Percentiles rank a stretch among this genome's conserved stretches.
phyloP scores from a whole-genome alignment of 1,139 yeast genomes.

The Candida mesenterica region DNA sequence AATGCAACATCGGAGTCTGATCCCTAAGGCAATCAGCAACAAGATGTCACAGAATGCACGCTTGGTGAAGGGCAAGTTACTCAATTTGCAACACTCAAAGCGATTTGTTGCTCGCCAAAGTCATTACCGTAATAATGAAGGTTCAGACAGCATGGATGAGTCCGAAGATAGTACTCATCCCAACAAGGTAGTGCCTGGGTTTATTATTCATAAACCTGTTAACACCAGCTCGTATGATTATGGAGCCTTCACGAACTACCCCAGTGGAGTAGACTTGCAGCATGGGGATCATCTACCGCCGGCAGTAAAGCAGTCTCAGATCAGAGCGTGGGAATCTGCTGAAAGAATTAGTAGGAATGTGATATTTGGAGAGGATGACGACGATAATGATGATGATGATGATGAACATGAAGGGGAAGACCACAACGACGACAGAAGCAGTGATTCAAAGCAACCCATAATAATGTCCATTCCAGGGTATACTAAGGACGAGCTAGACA shows the following conservation, averaged over 20 bases:
- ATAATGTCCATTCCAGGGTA: constrained; percentile 41
- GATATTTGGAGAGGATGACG: constrained; percentile 35
- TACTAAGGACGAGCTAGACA: constrained; percentile 18
- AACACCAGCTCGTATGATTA: constrained; percentile 23
- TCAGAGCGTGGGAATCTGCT: constrained; percentile 50
- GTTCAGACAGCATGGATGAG: neutral
- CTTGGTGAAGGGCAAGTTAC: constrained; percentile 20
- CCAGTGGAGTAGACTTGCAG: constrained; percentile 20
- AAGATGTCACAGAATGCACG: constrained; percentile 16
- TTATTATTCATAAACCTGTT: constrained; percentile 20
- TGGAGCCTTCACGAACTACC: constrained; percentile 22
- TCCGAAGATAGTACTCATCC: constrained; percentile 13
- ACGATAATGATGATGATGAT: constrained; percentile 16
- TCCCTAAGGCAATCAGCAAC: constrained; percentile 8
- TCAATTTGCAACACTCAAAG: constrained; percentile 24
- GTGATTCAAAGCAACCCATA: constrained; percentile 9
- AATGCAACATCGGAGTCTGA: neutral
- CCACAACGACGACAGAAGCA: constrained; percentile 16
- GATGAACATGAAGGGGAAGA: constrained; percentile 20
- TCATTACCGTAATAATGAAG: constrained; percentile 1
- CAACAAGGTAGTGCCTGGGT: constrained; percentile 16
- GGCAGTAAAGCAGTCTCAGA: constrained; percentile 31
- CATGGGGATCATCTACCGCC: constrained; percentile 21
- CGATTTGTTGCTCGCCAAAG: constrained; percentile 6
- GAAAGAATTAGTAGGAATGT: constrained; percentile 38